phyloP scores from a whole-genome alignment of 2,329 filamentous ascomycete species.

The Erysiphe neolycopersici region DNA sequence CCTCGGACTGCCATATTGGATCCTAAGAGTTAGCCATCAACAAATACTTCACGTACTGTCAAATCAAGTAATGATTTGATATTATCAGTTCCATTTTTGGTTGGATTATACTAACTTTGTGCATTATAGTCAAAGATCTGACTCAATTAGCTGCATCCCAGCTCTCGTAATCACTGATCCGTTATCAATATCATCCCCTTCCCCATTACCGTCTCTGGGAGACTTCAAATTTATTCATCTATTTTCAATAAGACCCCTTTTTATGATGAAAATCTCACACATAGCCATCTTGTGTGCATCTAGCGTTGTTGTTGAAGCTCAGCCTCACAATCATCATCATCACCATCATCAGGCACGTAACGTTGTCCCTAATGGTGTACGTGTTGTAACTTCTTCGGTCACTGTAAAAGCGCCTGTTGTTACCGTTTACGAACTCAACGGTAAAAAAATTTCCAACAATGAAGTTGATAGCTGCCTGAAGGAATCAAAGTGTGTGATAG shows the following conservation, averaged over 20 bases:
- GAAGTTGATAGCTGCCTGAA: conserved; percentile 47
- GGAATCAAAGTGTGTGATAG: conserved; percentile 40
- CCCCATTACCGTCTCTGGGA: too few species aligned
- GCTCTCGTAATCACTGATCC: too few species aligned
- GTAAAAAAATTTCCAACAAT: conserved; percentile 27
- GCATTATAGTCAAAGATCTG: too few species aligned
- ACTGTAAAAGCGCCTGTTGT: conserved; percentile 31
- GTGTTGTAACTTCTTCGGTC: conserved; percentile 14
- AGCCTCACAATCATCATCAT: conserved; percentile 25
- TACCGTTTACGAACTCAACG: conserved; percentile 46
- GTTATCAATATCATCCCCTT: too few species aligned
- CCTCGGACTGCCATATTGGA: too few species aligned
- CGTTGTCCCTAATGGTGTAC: conserved; percentile 22
- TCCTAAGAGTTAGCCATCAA: too few species aligned
- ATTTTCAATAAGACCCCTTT: conserved; percentile 4
- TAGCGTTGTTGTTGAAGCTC: conserved; percentile 17
- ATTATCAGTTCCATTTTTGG: too few species aligned
- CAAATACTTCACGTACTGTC: too few species aligned
- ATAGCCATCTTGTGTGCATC: conserved; percentile 14
- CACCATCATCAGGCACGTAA: conserved; percentile 33
- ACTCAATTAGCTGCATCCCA: too few species aligned
- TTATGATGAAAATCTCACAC: conserved; percentile 13
- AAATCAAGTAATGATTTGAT: too few species aligned
- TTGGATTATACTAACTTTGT: too few species aligned
- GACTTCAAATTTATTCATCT: too few species aligned